Base-by-base conservation (phyloP, 331 rosid genomes). In the Pyrus hybrid region DNA sequence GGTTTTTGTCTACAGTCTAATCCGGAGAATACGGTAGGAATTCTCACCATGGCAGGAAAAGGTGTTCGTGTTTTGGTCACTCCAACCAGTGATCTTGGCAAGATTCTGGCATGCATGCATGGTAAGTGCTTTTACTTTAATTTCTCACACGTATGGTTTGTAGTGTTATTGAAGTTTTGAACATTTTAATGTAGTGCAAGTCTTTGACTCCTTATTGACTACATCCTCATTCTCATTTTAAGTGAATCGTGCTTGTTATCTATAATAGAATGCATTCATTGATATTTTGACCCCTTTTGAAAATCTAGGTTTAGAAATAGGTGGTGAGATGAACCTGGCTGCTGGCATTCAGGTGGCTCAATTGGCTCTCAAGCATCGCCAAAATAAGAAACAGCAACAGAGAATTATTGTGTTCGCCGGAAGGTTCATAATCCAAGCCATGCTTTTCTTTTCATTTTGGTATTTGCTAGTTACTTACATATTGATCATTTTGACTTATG, bases 341-440 rank as follows among this genome's bases (percentile, higher is more conserved):
- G 91, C 97, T 68, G 96, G 92, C 22, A 92, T 94, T 81, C 99
- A 92, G 84, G 96, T 94, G 81, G 99, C 99, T 66, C 97, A 94
- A 76, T 85, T 92, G 84, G 99, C 97, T 67, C 93, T 94, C 60
- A 94, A 94, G 77, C 98, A 95, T 85, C 83, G 99, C 65, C 99
- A 95, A 83, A 95, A 95, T 82, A 95, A 95, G 87, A 92, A 95
- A 73, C 99, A 95, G 90, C 99, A 95, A 65, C 99, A 95, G 79
- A 86, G 99, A 76, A 95, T 95, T 78, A 89, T 95, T 43, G 92
- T 95, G 78, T 89, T 95, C 74, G 89, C 89, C 75, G 99, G 99
- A 87, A 89, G 99, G 99, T 92, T 63, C 17, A 56, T 66, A 32
- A 21, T 37, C 17, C 13, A 22, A 43, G 21, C 13, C 32, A 67